Percentiles rank a stretch among this genome's conserved stretches.
Evolutionary conservation across 371 early-diverging fungal genomes (phyloP).

Genomic region (Sporodiniella umbellata): DNA sequence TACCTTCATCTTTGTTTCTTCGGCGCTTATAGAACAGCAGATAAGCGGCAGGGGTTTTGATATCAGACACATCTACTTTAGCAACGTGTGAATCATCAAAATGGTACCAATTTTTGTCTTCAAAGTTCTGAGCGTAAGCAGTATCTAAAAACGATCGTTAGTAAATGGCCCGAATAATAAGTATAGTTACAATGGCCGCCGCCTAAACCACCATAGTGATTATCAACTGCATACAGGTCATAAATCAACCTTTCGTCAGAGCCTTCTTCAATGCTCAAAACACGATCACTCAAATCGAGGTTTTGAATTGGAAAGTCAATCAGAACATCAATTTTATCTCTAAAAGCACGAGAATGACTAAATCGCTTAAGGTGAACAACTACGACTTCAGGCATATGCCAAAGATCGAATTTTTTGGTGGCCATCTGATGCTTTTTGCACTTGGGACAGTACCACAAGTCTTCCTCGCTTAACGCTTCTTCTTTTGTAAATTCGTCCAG

Average conservation of each 20-base stretch:
- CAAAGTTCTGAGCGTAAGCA: conserved; percentile 81
- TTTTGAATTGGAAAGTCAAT: conserved; percentile 78
- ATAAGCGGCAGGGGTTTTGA: conserved; percentile 78
- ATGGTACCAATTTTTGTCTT: conserved; percentile 76
- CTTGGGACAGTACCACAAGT: conserved; percentile 81
- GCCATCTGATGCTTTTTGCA: conserved; percentile 82
- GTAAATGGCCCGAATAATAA: not conserved
- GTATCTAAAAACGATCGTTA: conserved; percentile 58
- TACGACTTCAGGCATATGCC: conserved; percentile 82
- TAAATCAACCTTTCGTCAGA: conserved; percentile 55
- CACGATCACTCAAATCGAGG: conserved; percentile 63
- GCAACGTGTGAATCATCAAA: conserved; percentile 87
- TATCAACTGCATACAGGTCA: conserved; percentile 84
- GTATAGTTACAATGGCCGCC: conserved; percentile 85
- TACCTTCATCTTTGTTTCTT: conserved; percentile 10
- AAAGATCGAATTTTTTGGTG: conserved; percentile 83
- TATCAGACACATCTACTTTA: conserved; percentile 47
- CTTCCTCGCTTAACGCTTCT: conserved; percentile 79
- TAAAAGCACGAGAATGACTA: conserved; percentile 66
- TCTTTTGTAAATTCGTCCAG: conserved; percentile 76
- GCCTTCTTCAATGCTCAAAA: conserved; percentile 21
- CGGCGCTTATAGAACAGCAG: conserved; percentile 83
- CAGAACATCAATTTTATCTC: conserved; percentile 82
- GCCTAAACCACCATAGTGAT: conserved; percentile 90
- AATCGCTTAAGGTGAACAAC: conserved; percentile 94